Base-by-base conservation (phyloP, 2,329 filamentous ascomycete species). In the Aspergillus proliferans region DNA sequence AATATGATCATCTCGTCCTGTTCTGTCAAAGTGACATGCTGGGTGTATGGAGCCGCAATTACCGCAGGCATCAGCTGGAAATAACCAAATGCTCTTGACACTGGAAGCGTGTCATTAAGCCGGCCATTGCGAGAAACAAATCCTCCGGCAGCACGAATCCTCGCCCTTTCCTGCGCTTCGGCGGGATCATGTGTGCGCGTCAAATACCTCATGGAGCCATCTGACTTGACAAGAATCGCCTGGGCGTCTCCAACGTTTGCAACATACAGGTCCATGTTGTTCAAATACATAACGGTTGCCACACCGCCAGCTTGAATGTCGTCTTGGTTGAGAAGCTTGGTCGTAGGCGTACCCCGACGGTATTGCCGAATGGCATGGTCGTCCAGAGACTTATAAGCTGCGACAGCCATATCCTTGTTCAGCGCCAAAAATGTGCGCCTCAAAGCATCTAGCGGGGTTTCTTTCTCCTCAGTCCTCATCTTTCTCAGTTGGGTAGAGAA, bases 201-300 rank as follows among this genome's bases (percentile, higher is more conserved):
- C 57, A 98, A 77, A 56, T 92, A 84, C 61, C 84, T 85, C 69
- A 93, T 82, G 21, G 85, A 82, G 36, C 90, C 89, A 65, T 95
- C 90, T 1, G 87, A 88, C 60, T 91, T 87, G 54, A 98, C 93
- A 18, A 97, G 78, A 71, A 98, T 87, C n/a, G 91, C 92, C 70
- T 97, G 90, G 4, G 87, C 89, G 70, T 98, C 90, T 46, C 93
- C 93, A 19, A 98, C 88, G 60, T 98, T 98, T 54, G 91, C 93
- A 47, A 97, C 85, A 63, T 88, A 96, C 3, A 98, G 79, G 59
- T 97, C 89, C 70, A 89, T 91, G 57, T 87, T 86, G 59, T 91
- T 86, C 28, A 98, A 74, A 61, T 95, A 98, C 46, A 93, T 78
- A 2, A 97, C 87, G 0, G 93, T 96, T 2, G 92, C 93, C 42